Base-by-base conservation (phyloP, 1,139 yeast genomes). In the Oligophagozyma castellii region DNA sequence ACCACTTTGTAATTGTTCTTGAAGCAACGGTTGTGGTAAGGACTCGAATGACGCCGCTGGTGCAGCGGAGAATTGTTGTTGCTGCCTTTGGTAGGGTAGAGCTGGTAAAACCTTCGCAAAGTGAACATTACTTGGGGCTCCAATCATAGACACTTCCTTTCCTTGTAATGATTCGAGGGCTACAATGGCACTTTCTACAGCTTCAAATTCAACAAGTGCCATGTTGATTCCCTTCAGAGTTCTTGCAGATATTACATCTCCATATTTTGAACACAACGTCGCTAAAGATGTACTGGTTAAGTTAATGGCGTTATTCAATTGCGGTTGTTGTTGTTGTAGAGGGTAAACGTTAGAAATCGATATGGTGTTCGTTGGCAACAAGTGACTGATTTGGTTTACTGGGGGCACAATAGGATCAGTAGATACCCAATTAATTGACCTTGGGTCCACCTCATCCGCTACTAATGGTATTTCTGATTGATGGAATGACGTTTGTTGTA, bases 151-250 rank as follows among this genome's bases (percentile, higher is more conserved):
- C 23, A 89, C 62, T 48, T 86, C 95, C 42, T 75, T 72, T 38
- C 84, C 93, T 46, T 78, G 79, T 46, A 84, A 67, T 28, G 65
- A 70, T 4, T 79, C 77, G 46, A 75, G 75, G 28, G 93, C 81
- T 26, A 65, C 67, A 64, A 79, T 71, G 8, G 96, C 93, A 23
- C 73, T 61, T 27, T 81, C 94, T 10, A 78, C 58, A 22, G 65
- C 61, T 4, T 68, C 62, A 54, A 81, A 84, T 51, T 79, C 92
- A 19, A 80, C 75, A 38, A 83, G 63, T 0, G 92, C 92, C 44
- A 67, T 60, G 32, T 63, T 63, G 29, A 65, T 58, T 29, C 65
- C 65, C 19, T 60, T 55, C 30, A 69, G 49, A 13, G 83, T 64
- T 31, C 84, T 65, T 5, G 84, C 74, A 22, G 73, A 61, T 30